These are phyloP conservation scores for Alternaria solani DNA, from an alignment of 2,329 filamentous ascomycete genomes.

Conservation along the genomic window DNA sequence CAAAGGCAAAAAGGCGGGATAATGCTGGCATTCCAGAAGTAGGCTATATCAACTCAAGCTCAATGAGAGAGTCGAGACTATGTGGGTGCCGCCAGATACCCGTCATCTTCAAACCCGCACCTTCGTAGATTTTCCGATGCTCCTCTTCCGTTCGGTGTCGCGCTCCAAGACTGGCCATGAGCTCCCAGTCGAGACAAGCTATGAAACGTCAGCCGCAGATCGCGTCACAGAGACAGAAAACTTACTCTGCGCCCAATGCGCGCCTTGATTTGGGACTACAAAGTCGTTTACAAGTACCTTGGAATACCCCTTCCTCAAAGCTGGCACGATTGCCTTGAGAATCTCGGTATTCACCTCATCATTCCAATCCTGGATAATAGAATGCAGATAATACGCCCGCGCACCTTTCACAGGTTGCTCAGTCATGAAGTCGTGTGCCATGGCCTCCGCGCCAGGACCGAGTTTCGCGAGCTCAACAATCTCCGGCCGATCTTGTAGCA, in stretches of 20 bases:
- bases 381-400: slow-evolving; percentile 39
- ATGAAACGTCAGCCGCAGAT: not conserved
- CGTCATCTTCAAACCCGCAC: slow-evolving; percentile 24
- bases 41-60: slow-evolving; percentile 27
- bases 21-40: too few relatives aligned
- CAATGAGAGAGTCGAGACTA: slow-evolving; percentile 34
- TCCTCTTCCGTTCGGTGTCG: slow-evolving; percentile 36
- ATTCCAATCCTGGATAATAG: slow-evolving; percentile 44
- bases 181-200: slow-evolving; percentile 37
- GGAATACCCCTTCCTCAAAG: slow-evolving; percentile 41
- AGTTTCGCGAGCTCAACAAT: slow-evolving; percentile 32
- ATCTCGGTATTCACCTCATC: slow-evolving; percentile 33
- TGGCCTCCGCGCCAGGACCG: slow-evolving; percentile 34
- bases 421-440: slow-evolving; percentile 48
- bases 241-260: slow-evolving; percentile 36
- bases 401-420: slow-evolving; percentile 46
- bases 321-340: slow-evolving; percentile 32
- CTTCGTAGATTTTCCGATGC: slow-evolving; percentile 30
- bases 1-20: not conserved
- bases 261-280: slow-evolving; percentile 34
- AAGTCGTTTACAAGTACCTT: slow-evolving; percentile 41
- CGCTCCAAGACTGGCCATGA: slow-evolving; percentile 33
- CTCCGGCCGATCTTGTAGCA: slow-evolving; percentile 36
- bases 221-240: not conserved
- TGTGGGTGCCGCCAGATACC: slow-evolving; percentile 33